Evolutionary conservation across 179 eudicot species (phyloP).

Genomic region (Beta macrorhiza): DNA sequence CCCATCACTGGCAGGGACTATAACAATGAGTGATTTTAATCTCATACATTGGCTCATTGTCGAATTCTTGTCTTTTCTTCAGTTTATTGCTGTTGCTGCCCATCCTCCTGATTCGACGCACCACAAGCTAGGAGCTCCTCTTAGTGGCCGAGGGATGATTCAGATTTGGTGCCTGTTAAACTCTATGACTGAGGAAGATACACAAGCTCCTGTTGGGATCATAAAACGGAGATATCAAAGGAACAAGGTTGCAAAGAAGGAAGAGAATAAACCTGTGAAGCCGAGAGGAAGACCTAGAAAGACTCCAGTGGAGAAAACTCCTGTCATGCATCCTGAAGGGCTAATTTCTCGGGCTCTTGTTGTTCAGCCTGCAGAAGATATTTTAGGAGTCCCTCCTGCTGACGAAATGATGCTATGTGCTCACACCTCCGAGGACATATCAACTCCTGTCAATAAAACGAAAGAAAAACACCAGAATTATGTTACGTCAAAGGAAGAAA

Average conservation of each 20-base stretch:
- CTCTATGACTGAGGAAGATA: slow-evolving; percentile 29
- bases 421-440: slow-evolving; percentile 17
- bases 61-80: slow-evolving; percentile 23
- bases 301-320: slow-evolving; percentile 23
- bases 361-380: slow-evolving; percentile 27
- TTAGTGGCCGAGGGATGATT: slow-evolving; percentile 76
- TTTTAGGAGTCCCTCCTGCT: slow-evolving; percentile 17
- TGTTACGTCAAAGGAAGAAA: slow-evolving; percentile 16
- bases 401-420: slow-evolving; percentile 18
- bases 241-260: slow-evolving; percentile 21
- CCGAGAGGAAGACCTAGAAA: slow-evolving; percentile 54
- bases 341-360: slow-evolving; percentile 33
- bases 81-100: slow-evolving; percentile 93
- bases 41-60: slow-evolving; percentile 1
- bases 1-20: background rate
- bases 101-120: slow-evolving; percentile 92
- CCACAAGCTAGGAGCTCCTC: slow-evolving; percentile 79
- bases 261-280: slow-evolving; percentile 35
- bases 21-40: background rate
- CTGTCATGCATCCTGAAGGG: slow-evolving; percentile 20
- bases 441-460: slow-evolving; percentile 5
- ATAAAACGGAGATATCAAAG: slow-evolving; percentile 28
- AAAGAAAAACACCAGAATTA: background rate
- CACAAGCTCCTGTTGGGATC: slow-evolving; percentile 32
- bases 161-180: slow-evolving; percentile 84